Evolutionary conservation across 2,329 filamentous ascomycete genomes (phyloP), one percentile per base, ranked within the genome.

Genomic region (Mariannaea elegans): DNA sequence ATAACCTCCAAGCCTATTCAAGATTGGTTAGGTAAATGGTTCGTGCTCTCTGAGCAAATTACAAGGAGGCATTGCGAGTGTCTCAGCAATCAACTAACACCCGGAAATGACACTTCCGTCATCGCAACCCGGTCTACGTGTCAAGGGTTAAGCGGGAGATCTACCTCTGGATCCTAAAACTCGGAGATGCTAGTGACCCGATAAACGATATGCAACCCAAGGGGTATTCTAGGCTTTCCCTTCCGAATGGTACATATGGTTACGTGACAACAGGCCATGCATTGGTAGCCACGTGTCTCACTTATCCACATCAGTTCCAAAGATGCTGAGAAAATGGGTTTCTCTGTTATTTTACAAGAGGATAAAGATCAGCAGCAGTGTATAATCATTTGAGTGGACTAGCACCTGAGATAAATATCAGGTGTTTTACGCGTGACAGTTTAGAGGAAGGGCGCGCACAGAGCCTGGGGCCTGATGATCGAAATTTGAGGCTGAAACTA

Each of bases 401-500:
- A 18, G 36, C 36, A 44, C 4, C 13, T 7, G 21, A 44, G 24
- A 21, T 21, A 19, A 2, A 8, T 7, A 44, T 44, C 19, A 14
- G 19, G 39, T 24, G 39, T 19, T 44, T 13, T 44, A 14, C 21
- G 12, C 21, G 41, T 10, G 19, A 14, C n/a, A 44, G 41, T n/a
- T 27, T 2, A 27, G 10, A 19, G 32, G 13, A 14, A n/a, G 41
- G 12, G 38, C 8, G 19, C 8, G 19, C 8, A 16, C 21, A 24
- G 41, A 24, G 24, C 7, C 13, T n/a, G 21, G n/a, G 2, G 5
- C 14, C 13, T 21, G 7, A n/a, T 18, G 51, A 24, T 42, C 38
- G 49, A 52, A 52, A 32, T 54, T 39, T 46, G 32, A 54, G 41
- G 51, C 41, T 54, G 51, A 54, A 54, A 46, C 51, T 46, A 54